Percentiles rank a stretch among this genome's conserved stretches.
phyloP scores from a whole-genome alignment of 2,329 filamentous ascomycete genomes.

The Coniochaeta hoffmannii region DNA sequence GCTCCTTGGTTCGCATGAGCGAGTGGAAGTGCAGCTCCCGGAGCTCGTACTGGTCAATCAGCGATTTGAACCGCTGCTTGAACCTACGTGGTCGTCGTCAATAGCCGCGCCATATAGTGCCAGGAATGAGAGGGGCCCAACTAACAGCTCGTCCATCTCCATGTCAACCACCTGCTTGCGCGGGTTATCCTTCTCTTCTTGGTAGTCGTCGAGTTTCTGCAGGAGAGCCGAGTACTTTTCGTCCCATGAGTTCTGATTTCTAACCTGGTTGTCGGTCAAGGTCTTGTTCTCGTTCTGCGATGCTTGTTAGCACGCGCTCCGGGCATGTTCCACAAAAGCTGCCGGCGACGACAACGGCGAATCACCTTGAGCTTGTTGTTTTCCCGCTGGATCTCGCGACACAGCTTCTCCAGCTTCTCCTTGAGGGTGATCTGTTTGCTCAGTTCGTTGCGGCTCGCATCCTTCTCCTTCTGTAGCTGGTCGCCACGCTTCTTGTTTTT shows the following conservation, averaged over 20 bases:
- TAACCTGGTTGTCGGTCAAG: constrained; percentile 76
- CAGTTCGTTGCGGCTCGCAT: constrained; percentile 78
- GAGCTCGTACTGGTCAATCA: constrained; percentile 94
- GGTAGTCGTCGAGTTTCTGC: constrained; percentile 78
- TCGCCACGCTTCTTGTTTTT: constrained; percentile 96
- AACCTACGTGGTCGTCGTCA: constrained; percentile 53
- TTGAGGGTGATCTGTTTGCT: constrained; percentile 87
- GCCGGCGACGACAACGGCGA: constrained; percentile 3
- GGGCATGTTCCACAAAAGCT: not conserved
- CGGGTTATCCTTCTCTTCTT: constrained; percentile 78
- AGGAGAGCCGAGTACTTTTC: constrained; percentile 75
- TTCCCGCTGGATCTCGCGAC: constrained; percentile 87
- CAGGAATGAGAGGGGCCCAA: constrained; percentile 9
- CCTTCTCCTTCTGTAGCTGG: constrained; percentile 92
- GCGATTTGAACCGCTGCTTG: constrained; percentile 83
- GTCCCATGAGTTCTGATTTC: constrained; percentile 76
- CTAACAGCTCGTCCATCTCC: constrained; percentile 83
- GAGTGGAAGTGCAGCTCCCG: constrained; percentile 92
- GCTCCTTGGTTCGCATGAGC: constrained; percentile 85
- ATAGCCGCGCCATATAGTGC: not conserved
- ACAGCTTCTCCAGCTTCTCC: constrained; percentile 95
- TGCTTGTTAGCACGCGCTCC: constrained; percentile 1
- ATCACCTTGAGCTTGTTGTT: constrained; percentile 94
- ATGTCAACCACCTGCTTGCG: constrained; percentile 75
- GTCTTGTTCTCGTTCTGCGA: constrained; percentile 83